These are phyloP conservation scores for Pseudohalonectria lignicola DNA, from an alignment of 2,329 filamentous ascomycete genomes.

Conservation along the genomic window DNA sequence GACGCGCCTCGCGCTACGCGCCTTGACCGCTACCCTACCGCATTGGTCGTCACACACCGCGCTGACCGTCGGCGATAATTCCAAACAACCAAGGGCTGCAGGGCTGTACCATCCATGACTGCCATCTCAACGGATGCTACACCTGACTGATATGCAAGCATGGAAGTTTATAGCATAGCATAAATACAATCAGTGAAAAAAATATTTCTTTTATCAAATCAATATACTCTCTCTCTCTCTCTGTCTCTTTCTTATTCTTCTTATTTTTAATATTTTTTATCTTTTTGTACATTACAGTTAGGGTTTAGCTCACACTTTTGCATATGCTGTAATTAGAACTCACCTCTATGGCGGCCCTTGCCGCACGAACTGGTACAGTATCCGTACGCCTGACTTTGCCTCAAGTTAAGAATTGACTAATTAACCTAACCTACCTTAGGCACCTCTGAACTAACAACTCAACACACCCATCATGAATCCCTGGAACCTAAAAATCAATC, in stretches of 20 bases:
- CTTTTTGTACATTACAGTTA: neutral
- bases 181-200: no score
- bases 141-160: no score
- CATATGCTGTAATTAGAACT: neutral
- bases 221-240: constrained; percentile 6
- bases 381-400: neutral
- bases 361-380: neutral
- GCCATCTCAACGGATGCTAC: no score
- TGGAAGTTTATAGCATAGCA: no score
- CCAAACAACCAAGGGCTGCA: no score
- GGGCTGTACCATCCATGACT: no score
- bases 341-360: neutral
- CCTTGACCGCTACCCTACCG: no score
- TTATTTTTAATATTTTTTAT: neutral
- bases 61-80: no score
- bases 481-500: no score
- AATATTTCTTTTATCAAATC: constrained; percentile 6
- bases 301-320: neutral
- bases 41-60: no score
- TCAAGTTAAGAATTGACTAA: neutral
- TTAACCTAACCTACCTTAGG: neutral
- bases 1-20: no score
- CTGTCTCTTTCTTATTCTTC: neutral
- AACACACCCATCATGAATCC: no score
- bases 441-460: neutral